A percentile compares a stretch with the other conserved stretches of the same genome.
Evolutionary conservation across 1,284 basidiomycete genomes (phyloP).

Genomic region (Dichomitus squalens): DNA sequence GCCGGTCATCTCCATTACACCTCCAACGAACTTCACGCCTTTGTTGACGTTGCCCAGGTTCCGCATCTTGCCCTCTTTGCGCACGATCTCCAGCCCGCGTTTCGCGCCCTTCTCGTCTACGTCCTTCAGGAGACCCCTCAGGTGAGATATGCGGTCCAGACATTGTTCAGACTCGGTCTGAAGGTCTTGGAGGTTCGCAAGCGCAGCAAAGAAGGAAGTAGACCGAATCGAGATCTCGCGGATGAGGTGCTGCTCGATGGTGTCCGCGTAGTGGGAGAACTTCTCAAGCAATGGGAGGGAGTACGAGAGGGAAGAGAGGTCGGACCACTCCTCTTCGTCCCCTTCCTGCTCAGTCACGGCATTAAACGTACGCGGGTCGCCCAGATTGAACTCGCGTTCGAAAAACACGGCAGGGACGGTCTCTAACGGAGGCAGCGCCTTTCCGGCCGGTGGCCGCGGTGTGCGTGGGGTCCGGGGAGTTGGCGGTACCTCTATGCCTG

Average conservation of each 20-base stretch:
- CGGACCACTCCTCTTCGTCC: constrained; percentile 38
- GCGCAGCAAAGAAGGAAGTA: constrained; percentile 94
- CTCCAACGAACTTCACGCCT: constrained; percentile 67
- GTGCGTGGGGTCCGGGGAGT: constrained; percentile 35
- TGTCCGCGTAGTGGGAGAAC: constrained; percentile 92
- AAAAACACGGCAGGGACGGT: constrained; percentile 86
- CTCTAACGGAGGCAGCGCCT: constrained; percentile 69
- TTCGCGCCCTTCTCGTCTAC: constrained; percentile 81
- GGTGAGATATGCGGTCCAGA: constrained; percentile 71
- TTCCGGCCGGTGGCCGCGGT: constrained; percentile 34
- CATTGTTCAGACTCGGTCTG: constrained; percentile 88
- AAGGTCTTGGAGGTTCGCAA: constrained; percentile 92
- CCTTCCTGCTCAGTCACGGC: constrained; percentile 66
- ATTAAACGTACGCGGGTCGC: constrained; percentile 83
- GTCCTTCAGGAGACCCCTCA: constrained; percentile 73
- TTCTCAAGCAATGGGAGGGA: constrained; percentile 85
- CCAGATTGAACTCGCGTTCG: constrained; percentile 79
- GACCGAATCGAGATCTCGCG: constrained; percentile 91
- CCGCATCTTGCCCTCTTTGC: constrained; percentile 62
- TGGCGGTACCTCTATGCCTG: constrained; percentile 22
- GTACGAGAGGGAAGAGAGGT: constrained; percentile 64
- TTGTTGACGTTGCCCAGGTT: constrained; percentile 63
- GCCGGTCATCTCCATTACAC: constrained; percentile 75
- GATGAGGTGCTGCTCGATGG: constrained; percentile 93
- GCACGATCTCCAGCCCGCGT: constrained; percentile 76